Evolutionary conservation across 768 basidiomycete species (phyloP).

Genomic region (Agrocybe praecox): DNA sequence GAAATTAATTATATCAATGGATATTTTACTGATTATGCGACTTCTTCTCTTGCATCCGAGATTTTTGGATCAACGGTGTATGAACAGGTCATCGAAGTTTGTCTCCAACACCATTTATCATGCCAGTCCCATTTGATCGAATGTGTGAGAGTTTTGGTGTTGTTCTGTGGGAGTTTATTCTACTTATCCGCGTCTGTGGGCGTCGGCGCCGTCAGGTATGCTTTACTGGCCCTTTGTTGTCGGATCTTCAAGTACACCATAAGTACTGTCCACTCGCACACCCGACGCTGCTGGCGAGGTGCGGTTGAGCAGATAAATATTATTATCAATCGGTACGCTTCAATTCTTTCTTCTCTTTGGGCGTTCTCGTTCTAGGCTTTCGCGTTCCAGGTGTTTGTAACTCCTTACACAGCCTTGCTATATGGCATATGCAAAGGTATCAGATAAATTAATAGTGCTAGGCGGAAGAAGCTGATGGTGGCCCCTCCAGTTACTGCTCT

Average conservation of each 20-base stretch:
- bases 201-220: neutral
- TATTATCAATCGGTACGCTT: too few species aligned
- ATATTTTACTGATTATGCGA: neutral
- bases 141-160: slow-evolving; percentile 15
- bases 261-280: neutral
- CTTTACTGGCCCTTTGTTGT: slow-evolving; percentile 17
- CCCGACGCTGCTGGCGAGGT: neutral
- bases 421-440: too few species aligned
- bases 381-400: too few species aligned
- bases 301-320: too few species aligned
- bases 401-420: too few species aligned
- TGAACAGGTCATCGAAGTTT: neutral
- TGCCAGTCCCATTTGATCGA: slow-evolving; percentile 14
- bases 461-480: slow-evolving; percentile 10
- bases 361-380: too few species aligned
- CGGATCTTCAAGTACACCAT: slow-evolving; percentile 10
- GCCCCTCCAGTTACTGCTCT: neutral
- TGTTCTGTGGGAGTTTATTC: slow-evolving; percentile 7
- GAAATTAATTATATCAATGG: neutral
- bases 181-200: slow-evolving; percentile 1
- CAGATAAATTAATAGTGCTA: too few species aligned
- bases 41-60: neutral
- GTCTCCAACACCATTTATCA: slow-evolving; percentile 2
- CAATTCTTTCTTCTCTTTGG: too few species aligned
- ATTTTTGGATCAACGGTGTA: too few species aligned